Base-by-base conservation (phyloP, 495 filamentous ascomycete genomes). In the Entonaema liquescens region DNA sequence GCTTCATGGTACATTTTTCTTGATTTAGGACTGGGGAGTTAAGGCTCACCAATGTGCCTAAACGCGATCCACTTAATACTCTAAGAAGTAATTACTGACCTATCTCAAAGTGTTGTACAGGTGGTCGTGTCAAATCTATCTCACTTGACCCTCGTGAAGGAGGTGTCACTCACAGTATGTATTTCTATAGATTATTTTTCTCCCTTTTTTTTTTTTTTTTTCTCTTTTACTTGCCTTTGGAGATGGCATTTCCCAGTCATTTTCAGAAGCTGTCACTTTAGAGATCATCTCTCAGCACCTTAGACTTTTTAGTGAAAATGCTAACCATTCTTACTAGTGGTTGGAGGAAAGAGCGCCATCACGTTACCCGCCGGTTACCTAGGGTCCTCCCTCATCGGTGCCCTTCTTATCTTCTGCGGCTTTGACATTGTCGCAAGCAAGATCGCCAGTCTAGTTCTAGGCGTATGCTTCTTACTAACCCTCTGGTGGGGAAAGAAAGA, bases 371-470 rank as follows among this genome's bases (percentile, higher is more conserved):
- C 92, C 0, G 92, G 92, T 1, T 94, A 94, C 74, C 79, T 94
- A 25, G 92, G 92, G 15, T 91, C 88, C 0, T 89, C 87, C 1
- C 80, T 94, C 47, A 92, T 94, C 72, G 92, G 92, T 36, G 90
- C 89, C 11, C 78, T 94, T 28, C 83, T 94, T 70, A 94, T 91
- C 23, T 92, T 94, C 74, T 91, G 89, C 72, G 91, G 91, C 0
- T 94, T 94, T 76, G 82, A 94, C 71, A 92, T 93, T 67, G 89
- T 92, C 50, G 91, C 91, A 26, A 90, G 87, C 81, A 94, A 94
- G 75, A 78, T 94, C 25, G 91, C 91, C 3, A 92, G 89, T 73
- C 86, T 94, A 35, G 83, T 88, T 0, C 78, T 94, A 2, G 91
- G 87, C 0, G 89, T 91, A 1, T 91, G 90, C 70, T 94, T 94